Evolutionary conservation across 2,329 filamentous ascomycete species (phyloP).

Genomic region (Allantophomopsis cytisporea): DNA sequence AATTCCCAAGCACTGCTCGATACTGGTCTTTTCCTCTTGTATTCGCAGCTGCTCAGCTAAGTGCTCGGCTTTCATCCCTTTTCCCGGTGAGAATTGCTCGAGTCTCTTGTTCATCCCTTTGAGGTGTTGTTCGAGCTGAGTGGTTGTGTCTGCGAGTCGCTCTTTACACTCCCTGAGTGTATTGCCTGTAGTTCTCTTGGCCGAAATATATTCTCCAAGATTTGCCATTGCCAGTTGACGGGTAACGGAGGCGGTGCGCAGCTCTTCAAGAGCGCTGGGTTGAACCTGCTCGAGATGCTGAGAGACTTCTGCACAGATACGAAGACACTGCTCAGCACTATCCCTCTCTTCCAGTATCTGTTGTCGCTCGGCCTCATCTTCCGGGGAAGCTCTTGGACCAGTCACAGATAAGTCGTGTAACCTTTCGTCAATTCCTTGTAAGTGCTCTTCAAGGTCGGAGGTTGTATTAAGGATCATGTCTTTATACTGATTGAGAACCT

Average conservation of each 20-base stretch:
- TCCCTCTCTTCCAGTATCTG: slow-evolving; percentile 17
- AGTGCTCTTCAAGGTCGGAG: slow-evolving; percentile 20
- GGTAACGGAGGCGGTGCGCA: no score
- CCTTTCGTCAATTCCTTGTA: slow-evolving; percentile 17
- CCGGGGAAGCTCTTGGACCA: slow-evolving; percentile 5
- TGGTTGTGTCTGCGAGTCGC: no score
- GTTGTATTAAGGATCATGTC: slow-evolving; percentile 19
- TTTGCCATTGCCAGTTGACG: no score
- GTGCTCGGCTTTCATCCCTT: no score
- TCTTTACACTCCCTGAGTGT: no score
- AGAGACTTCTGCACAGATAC: slow-evolving; percentile 19
- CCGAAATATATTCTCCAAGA: no score
- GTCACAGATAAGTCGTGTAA: slow-evolving; percentile 11
- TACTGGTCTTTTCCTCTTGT: slow-evolving; percentile 13
- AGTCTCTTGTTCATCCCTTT: no score
- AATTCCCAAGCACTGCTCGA: slow-evolving; percentile 20
- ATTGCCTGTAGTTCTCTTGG: no score
- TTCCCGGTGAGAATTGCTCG: no score
- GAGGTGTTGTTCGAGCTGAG: no score
- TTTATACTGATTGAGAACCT: slow-evolving; percentile 18
- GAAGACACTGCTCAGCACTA: slow-evolving; percentile 21
- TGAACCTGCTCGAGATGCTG: slow-evolving; percentile 17
- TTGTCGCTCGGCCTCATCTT: slow-evolving; percentile 15
- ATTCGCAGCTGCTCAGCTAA: no score
- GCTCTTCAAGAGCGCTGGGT: not conserved